A percentile compares a stretch with the other conserved stretches of the same genome.
These are phyloP conservation scores for Aspergillus hiratsukae DNA, from an alignment of 2,329 filamentous ascomycete species.

Conservation along the genomic window DNA sequence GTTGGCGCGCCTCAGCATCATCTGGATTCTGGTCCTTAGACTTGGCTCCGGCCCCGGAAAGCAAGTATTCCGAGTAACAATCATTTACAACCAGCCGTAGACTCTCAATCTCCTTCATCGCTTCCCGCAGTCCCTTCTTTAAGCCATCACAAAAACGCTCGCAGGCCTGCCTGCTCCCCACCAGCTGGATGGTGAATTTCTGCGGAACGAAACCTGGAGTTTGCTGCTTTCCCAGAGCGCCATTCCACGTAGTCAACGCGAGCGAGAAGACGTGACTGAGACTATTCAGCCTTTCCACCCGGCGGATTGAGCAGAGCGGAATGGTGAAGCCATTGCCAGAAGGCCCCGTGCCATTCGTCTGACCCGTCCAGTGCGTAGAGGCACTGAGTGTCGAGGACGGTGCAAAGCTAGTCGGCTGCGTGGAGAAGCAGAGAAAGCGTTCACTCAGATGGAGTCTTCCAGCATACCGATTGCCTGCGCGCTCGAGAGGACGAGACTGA, in stretches of 20 bases:
- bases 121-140: conserved; percentile 81
- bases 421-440: conserved; percentile 93
- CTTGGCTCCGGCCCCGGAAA: conserved; percentile 45
- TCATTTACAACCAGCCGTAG: conserved; percentile 74
- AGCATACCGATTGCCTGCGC: conserved; percentile 75
- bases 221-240: conserved; percentile 54
- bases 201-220: conserved; percentile 64
- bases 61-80: conserved; percentile 86
- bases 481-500: conserved; percentile 51
- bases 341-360: conserved; percentile 87
- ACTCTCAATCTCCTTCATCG: conserved; percentile 81
- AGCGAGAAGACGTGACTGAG: conserved; percentile 90
- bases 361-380: conserved; percentile 81
- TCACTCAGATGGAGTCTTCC: conserved; percentile 93
- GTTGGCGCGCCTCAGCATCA: conserved; percentile 43
- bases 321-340: conserved; percentile 95
- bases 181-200: conserved; percentile 85
- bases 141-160: conserved; percentile 95
- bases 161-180: conserved; percentile 80
- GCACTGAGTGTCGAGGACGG: conserved; percentile 72
- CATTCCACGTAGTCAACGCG: conserved; percentile 92
- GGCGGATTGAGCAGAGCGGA: conserved; percentile 82
- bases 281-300: conserved; percentile 89
- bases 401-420: conserved; percentile 81
- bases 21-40: conserved; percentile 50